A percentile compares a stretch with the other conserved stretches of the same genome.
Evolutionary conservation across 2,329 filamentous ascomycete genomes (phyloP).

Genomic region (Verticillium alfalfae): DNA sequence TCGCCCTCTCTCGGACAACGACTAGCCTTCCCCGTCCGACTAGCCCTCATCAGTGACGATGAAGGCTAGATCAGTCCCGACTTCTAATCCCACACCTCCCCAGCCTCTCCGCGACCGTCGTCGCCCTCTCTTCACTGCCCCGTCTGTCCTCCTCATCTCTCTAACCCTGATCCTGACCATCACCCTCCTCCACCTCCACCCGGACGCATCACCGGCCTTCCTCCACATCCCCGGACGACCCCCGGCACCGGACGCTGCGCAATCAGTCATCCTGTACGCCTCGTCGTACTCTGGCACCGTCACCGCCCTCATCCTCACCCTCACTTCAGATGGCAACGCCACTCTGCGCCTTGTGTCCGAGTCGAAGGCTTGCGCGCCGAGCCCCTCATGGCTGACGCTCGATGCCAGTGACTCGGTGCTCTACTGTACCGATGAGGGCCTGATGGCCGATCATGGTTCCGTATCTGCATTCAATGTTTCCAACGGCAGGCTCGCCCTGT

Average conservation of each 20-base stretch:
- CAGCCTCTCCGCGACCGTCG: not conserved
- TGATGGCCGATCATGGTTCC: constrained; percentile 38
- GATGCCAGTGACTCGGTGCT: constrained; percentile 42
- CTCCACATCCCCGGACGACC: not conserved
- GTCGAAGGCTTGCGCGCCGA: constrained; percentile 42
- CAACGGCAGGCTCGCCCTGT: constrained; percentile 30
- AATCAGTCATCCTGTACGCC: constrained; percentile 33
- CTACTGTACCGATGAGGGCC: constrained; percentile 57
- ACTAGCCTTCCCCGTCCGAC: not conserved
- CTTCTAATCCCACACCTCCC: not conserved
- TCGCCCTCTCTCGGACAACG: not conserved
- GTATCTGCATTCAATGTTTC: constrained; percentile 34
- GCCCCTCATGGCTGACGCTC: constrained; percentile 57
- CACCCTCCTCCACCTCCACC: not conserved
- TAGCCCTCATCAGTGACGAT: not conserved
- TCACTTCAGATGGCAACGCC: constrained; percentile 14
- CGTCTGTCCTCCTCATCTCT: not conserved
- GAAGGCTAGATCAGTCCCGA: not conserved
- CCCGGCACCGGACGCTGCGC: not conserved
- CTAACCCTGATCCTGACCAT: not conserved
- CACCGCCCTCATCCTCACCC: constrained; percentile 39
- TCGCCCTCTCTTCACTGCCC: not conserved
- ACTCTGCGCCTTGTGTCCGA: constrained; percentile 35
- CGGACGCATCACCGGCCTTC: not conserved
- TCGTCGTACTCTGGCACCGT: constrained; percentile 42